Conservation (phyloP, 768 basidiomycete genomes). For the Tylopilus sp. region DNA sequence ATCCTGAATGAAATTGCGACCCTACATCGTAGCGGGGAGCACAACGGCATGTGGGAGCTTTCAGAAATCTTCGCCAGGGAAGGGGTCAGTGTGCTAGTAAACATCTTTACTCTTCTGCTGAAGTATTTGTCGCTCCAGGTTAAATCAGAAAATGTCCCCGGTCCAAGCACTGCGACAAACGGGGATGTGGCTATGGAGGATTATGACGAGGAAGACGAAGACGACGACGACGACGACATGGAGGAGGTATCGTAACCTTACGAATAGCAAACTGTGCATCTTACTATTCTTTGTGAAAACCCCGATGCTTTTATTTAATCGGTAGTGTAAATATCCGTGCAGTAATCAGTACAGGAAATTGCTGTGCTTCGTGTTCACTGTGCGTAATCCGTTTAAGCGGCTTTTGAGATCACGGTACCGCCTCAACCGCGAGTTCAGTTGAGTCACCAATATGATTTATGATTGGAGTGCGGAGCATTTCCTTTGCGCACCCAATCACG, state of each 20-base stretch:
- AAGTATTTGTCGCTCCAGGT: constrained; percentile 28
- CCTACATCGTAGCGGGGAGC: constrained; percentile 76
- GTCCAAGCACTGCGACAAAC: constrained; percentile 29
- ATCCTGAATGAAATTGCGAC: constrained; percentile 72
- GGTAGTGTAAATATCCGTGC: neutral
- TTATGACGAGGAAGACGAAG: constrained; percentile 44
- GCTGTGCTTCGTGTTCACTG: neutral
- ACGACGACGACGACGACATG: constrained; percentile 60
- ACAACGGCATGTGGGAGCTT: constrained; percentile 78
- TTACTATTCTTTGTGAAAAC: neutral
- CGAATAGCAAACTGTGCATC: neutral
- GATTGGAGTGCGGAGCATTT: neutral
- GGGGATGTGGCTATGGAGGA: constrained; percentile 38
- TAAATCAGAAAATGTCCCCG: constrained; percentile 46
- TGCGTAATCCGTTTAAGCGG: neutral
- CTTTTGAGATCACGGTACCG: neutral
- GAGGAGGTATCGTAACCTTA: constrained; percentile 60
- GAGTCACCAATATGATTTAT: too few species aligned
- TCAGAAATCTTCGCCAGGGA: constrained; percentile 68
- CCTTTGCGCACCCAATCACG: too few species aligned
- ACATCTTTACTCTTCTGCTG: neutral
- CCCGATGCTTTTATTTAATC: neutral
- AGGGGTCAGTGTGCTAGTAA: constrained; percentile 40
- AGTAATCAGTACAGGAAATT: neutral
- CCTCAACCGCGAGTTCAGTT: neutral